A percentile compares a stretch with the other conserved stretches of the same genome.
phyloP scores from a whole-genome alignment of 2,329 filamentous ascomycete species.

The Aspergillus sp. region DNA sequence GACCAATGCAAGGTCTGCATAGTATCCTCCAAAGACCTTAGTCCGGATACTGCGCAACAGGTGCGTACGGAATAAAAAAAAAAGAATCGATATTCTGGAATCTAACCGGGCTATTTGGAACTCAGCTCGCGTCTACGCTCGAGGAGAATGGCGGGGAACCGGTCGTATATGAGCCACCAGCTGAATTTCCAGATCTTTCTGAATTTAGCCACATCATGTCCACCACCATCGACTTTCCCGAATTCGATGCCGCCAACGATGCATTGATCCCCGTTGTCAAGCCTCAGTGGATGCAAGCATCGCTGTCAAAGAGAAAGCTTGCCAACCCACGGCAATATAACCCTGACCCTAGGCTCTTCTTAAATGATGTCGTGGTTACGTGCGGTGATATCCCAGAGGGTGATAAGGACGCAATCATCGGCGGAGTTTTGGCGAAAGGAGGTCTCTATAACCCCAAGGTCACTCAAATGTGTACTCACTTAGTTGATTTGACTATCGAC shows the following conservation, averaged over 20 bases:
- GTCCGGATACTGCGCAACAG: slow-evolving; percentile 40
- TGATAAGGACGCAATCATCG: slow-evolving; percentile 89
- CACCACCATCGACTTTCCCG: slow-evolving; percentile 85
- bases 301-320: slow-evolving; percentile 66
- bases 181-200: slow-evolving; percentile 38
- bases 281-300: slow-evolving; percentile 74
- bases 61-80: slow-evolving; percentile 27
- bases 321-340: slow-evolving; percentile 81
- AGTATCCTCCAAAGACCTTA: slow-evolving; percentile 43
- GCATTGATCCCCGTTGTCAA: slow-evolving; percentile 82
- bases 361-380: slow-evolving; percentile 78
- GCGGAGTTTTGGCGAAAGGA: slow-evolving; percentile 84
- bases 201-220: slow-evolving; percentile 67
- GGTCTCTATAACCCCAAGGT: slow-evolving; percentile 74
- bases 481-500: slow-evolving; percentile 77
- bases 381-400: slow-evolving; percentile 80
- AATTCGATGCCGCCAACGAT: slow-evolving; percentile 73
- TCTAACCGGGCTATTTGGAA: slow-evolving; percentile 9
- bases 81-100: background rate
- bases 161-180: slow-evolving; percentile 40
- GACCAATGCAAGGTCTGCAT: slow-evolving; percentile 48
- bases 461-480: slow-evolving; percentile 76
- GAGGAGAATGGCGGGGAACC: slow-evolving; percentile 51
- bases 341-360: slow-evolving; percentile 86
- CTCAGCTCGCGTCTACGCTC: slow-evolving; percentile 49